phyloP scores from a whole-genome alignment of 305 asterid species.

The Solanum hybrid region DNA sequence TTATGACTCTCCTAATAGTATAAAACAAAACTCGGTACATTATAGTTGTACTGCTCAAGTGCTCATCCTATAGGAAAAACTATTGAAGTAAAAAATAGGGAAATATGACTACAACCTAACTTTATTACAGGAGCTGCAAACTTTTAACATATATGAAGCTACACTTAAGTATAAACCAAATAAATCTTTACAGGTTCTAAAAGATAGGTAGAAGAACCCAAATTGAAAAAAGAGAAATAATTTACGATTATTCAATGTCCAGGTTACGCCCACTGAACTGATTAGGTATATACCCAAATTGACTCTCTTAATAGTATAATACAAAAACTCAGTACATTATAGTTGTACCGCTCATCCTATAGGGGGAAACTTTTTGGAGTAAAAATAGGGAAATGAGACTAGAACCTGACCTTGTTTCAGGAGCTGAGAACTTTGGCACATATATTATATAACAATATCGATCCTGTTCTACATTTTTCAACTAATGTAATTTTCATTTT shows the following conservation, averaged over 20 bases:
- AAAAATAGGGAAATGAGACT: background rate
- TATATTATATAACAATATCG: background rate
- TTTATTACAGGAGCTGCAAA: background rate
- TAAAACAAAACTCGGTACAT: background rate
- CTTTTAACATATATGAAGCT: background rate
- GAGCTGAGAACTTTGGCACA: background rate
- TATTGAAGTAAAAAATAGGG: background rate
- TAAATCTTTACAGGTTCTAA: background rate
- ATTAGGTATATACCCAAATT: background rate
- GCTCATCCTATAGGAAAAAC: background rate
- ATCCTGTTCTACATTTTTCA: background rate
- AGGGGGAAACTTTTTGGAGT: background rate
- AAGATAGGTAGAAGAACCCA: background rate
- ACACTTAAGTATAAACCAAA: background rate
- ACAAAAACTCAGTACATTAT: background rate
- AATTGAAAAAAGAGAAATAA: background rate
- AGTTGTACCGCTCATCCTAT: background rate
- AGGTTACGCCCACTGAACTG: background rate
- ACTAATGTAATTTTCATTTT: background rate
- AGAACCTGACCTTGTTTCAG: background rate
- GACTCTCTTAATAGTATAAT: background rate
- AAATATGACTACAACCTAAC: background rate
- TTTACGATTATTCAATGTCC: background rate
- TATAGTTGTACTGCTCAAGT: background rate
- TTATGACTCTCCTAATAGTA: background rate